Conservation (phyloP, 2,329 filamentous ascomycete genomes). For the Penicillium thymicola region DNA sequence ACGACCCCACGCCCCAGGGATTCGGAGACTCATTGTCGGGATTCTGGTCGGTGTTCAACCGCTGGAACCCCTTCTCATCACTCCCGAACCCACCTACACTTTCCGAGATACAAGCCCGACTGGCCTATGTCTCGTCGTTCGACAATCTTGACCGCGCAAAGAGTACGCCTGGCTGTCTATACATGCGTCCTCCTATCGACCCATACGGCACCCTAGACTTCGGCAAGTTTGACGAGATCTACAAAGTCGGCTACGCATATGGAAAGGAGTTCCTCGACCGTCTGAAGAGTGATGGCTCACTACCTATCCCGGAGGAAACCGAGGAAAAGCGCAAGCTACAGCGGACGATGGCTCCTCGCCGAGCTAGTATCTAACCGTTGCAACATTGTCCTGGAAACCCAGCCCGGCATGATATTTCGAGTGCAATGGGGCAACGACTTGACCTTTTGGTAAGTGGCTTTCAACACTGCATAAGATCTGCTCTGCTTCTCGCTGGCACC, state of each 20-base stretch:
- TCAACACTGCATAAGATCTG: neutral
- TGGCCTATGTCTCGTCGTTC: conserved; percentile 92
- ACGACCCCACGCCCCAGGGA: conserved; percentile 85
- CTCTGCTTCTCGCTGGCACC: neutral
- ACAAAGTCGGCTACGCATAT: conserved; percentile 80
- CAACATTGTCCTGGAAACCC: neutral
- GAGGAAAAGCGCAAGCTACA: conserved; percentile 73
- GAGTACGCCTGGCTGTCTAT: conserved; percentile 82
- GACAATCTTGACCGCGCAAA: conserved; percentile 94
- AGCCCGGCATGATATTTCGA: neutral
- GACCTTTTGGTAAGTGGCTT: neutral
- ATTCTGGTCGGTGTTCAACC: conserved; percentile 89
- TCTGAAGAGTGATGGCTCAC: conserved; percentile 71
- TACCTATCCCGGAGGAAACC: conserved; percentile 68
- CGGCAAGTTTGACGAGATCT: conserved; percentile 96
- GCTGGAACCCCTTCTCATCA: conserved; percentile 92
- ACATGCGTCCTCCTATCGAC: conserved; percentile 95
- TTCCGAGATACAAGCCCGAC: conserved; percentile 88
- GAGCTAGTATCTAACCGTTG: conserved; percentile 63
- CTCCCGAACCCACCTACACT: conserved; percentile 90
- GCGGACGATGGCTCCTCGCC: conserved; percentile 73
- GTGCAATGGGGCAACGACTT: neutral
- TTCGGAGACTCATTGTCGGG: conserved; percentile 95
- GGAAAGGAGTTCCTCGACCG: conserved; percentile 75
- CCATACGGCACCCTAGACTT: conserved; percentile 93